Conservation (phyloP, 2,329 filamentous ascomycete species). For the Metarhizium anisopliae region DNA sequence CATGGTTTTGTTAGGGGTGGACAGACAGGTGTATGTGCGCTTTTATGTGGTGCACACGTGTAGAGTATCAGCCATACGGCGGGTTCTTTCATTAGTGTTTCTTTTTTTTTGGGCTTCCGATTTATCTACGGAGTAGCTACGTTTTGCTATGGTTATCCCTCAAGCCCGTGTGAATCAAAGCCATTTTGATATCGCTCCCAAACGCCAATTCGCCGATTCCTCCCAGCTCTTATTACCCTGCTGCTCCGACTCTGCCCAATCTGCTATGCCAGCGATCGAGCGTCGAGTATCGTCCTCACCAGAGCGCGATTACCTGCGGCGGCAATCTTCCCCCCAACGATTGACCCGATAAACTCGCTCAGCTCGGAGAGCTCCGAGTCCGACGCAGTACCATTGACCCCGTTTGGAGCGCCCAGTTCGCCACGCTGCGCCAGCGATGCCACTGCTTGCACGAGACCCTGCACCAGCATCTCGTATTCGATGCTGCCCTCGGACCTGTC, state of each 20-base stretch:
- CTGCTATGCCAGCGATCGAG: constrained; percentile 36
- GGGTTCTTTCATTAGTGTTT: background rate
- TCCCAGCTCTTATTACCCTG: background rate
- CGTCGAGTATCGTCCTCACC: constrained; percentile 43
- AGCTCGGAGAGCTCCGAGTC: constrained; percentile 36
- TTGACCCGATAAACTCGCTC: constrained; percentile 45
- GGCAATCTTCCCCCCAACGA: constrained; percentile 40
- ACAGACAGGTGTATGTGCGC: background rate
- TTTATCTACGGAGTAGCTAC: background rate
- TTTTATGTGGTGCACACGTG: background rate
- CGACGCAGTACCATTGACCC: constrained; percentile 26
- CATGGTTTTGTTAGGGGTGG: background rate
- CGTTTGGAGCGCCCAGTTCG: constrained; percentile 24
- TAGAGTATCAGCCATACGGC: background rate
- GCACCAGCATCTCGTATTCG: constrained; percentile 47
- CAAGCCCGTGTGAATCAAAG: background rate
- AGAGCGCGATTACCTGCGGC: constrained; percentile 36
- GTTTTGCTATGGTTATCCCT: background rate
- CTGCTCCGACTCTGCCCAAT: too few species aligned
- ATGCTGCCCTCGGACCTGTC: constrained; percentile 40
- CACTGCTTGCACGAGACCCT: constrained; percentile 46
- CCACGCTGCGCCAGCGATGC: constrained; percentile 31
- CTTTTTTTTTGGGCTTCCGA: background rate
- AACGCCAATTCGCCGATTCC: constrained; percentile 10
- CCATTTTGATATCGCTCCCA: constrained; percentile 1